These are phyloP conservation scores for Crepidotus variabilis DNA, from an alignment of 768 basidiomycete genomes.

Conservation along the genomic window DNA sequence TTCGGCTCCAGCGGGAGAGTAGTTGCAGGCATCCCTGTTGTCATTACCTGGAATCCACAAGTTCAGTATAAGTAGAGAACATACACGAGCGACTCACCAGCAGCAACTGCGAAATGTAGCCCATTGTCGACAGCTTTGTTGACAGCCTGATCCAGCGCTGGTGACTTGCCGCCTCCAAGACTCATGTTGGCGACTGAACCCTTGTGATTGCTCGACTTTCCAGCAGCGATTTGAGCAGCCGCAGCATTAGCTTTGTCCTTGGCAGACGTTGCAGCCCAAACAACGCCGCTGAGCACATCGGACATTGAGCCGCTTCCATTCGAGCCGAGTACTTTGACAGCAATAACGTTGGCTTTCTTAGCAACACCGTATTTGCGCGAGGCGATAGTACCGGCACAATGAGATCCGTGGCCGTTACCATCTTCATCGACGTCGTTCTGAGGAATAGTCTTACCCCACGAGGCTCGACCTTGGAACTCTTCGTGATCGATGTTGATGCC, in stretches of 20 bases:
- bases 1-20: conserved; percentile 87
- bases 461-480: conserved; percentile 87
- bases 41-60: conserved; percentile 61
- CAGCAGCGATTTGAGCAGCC: conserved; percentile 64
- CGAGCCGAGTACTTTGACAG: conserved; percentile 92
- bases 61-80: background rate
- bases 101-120: conserved; percentile 96
- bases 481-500: conserved; percentile 84
- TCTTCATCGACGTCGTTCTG: conserved; percentile 80
- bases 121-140: conserved; percentile 80
- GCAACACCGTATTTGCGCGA: conserved; percentile 92
- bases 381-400: conserved; percentile 96
- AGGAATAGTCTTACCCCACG: conserved; percentile 94
- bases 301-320: conserved; percentile 95
- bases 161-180: conserved; percentile 92
- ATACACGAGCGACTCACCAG: conserved; percentile 50
- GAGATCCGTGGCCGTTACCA: conserved; percentile 93
- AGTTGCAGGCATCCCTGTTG: conserved; percentile 85
- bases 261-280: conserved; percentile 65
- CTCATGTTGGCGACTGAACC: conserved; percentile 98
- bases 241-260: conserved; percentile 55
- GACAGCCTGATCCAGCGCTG: conserved; percentile 78
- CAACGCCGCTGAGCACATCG: conserved; percentile 87
- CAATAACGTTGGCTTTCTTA: conserved; percentile 85
- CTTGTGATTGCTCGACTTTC: conserved; percentile 81